Conservation (phyloP, 345 rosid species). For the Abelmoschus esculentus region DNA sequence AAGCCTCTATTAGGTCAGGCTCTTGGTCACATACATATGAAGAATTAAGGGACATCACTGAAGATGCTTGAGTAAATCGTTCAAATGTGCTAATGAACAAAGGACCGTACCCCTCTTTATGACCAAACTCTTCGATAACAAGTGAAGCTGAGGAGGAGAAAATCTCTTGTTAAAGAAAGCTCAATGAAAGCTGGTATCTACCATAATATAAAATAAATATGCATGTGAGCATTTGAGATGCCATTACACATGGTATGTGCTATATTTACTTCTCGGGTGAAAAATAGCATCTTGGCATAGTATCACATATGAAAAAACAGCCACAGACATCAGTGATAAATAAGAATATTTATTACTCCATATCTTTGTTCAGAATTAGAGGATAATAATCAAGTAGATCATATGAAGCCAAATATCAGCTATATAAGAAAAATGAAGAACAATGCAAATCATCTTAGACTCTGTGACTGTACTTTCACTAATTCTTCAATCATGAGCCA, state of each 20-base stretch:
- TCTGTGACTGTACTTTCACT: not conserved
- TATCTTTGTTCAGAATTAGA: not conserved
- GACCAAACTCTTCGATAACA: slow-evolving; percentile 86
- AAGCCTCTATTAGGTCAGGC: slow-evolving; percentile 95
- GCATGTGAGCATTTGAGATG: not conserved
- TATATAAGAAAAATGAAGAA: not conserved
- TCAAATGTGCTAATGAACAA: slow-evolving; percentile 73
- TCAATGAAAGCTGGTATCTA: not conserved
- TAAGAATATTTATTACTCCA: not conserved
- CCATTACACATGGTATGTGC: not conserved
- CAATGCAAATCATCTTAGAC: not conserved
- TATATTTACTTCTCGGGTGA: not conserved
- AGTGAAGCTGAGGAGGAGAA: slow-evolving; percentile 57
- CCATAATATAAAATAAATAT: not conserved
- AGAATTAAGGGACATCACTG: slow-evolving; percentile 76
- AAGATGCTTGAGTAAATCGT: slow-evolving; percentile 73
- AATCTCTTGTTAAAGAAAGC: not conserved
- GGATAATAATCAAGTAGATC: not conserved
- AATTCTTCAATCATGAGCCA: not conserved
- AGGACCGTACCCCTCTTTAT: slow-evolving; percentile 71
- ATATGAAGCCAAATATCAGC: not conserved
- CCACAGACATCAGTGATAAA: not conserved
- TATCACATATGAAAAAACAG: not conserved
- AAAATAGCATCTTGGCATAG: not conserved
- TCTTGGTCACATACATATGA: slow-evolving; percentile 97